Percentiles rank a stretch among this genome's conserved stretches.
phyloP scores from a whole-genome alignment of 495 filamentous ascomycete genomes.

The Neurospora sp. region DNA sequence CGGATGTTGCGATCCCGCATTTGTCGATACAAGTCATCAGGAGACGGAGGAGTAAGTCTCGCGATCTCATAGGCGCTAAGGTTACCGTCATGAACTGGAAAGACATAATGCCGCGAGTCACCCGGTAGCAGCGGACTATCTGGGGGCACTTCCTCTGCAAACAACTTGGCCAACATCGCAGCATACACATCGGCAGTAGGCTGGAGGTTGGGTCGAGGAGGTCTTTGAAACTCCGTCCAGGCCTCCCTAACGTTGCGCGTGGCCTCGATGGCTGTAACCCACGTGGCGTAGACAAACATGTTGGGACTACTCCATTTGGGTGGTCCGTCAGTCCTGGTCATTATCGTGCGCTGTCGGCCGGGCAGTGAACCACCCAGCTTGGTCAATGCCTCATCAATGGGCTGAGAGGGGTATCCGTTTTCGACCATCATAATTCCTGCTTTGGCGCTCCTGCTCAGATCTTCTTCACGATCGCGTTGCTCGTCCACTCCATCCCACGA shows the following conservation, averaged over 20 bases:
- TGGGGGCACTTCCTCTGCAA: constrained; percentile 6
- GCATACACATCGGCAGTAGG: constrained; percentile 28
- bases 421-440: constrained; percentile 30
- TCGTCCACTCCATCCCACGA: constrained; percentile 35
- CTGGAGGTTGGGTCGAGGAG: constrained; percentile 14
- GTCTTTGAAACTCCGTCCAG: constrained; percentile 30
- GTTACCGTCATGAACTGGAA: constrained; percentile 29
- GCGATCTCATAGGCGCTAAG: constrained; percentile 34
- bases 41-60: constrained; percentile 28
- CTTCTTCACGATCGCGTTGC: constrained; percentile 28
- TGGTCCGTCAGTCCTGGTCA: constrained; percentile 23
- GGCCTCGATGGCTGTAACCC: constrained; percentile 28
- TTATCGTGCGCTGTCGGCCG: constrained; percentile 28
- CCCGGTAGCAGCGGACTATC: constrained; percentile 23
- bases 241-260: constrained; percentile 36
- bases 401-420: constrained; percentile 26
- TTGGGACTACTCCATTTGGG: constrained; percentile 13
- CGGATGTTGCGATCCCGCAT: constrained; percentile 28
- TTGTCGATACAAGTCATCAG: constrained; percentile 25
- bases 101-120: constrained; percentile 22
- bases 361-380: constrained; percentile 26
- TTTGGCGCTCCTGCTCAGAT: constrained; percentile 28
- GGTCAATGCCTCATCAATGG: constrained; percentile 26
- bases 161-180: constrained; percentile 37
- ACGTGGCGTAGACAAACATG: constrained; percentile 20